These are phyloP conservation scores for Leishmania turanica DNA, from an alignment of 208 protist species.

Conservation along the genomic window DNA sequence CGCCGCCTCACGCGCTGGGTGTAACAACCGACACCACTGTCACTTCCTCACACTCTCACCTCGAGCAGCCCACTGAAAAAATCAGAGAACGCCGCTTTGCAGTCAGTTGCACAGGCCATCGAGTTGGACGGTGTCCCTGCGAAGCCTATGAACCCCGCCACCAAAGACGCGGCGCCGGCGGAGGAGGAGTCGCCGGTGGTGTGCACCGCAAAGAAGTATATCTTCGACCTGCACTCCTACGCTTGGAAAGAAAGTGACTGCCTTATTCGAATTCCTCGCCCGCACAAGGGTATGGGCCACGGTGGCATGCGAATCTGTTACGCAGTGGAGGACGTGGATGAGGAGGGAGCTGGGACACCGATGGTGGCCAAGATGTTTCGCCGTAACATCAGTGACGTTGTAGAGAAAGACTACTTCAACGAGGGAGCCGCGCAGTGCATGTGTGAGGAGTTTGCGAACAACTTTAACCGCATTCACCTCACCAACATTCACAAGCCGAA, in stretches of 20 bases:
- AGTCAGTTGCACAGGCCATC: background rate
- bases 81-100: background rate
- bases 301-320: slow-evolving; percentile 89
- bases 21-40: background rate
- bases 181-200: slow-evolving; percentile 42
- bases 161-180: background rate
- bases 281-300: slow-evolving; percentile 51
- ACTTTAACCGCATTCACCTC: slow-evolving; percentile 74
- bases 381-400: slow-evolving; percentile 64
- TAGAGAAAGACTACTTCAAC: slow-evolving; percentile 90
- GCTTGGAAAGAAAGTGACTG: slow-evolving; percentile 65
- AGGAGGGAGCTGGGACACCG: slow-evolving; percentile 50
- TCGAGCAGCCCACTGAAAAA: background rate
- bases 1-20: background rate
- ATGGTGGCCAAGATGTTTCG: slow-evolving; percentile 91
- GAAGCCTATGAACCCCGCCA: background rate
- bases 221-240: slow-evolving; percentile 65
- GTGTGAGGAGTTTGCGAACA: slow-evolving; percentile 82
- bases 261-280: slow-evolving; percentile 55
- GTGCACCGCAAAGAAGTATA: slow-evolving; percentile 72
- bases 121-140: background rate
- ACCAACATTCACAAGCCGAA: slow-evolving; percentile 50
- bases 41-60: background rate
- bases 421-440: slow-evolving; percentile 88
- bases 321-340: slow-evolving; percentile 83